phyloP scores from a whole-genome alignment of 169 alveolate genomes.

The Cryptosporidium meleagridis region DNA sequence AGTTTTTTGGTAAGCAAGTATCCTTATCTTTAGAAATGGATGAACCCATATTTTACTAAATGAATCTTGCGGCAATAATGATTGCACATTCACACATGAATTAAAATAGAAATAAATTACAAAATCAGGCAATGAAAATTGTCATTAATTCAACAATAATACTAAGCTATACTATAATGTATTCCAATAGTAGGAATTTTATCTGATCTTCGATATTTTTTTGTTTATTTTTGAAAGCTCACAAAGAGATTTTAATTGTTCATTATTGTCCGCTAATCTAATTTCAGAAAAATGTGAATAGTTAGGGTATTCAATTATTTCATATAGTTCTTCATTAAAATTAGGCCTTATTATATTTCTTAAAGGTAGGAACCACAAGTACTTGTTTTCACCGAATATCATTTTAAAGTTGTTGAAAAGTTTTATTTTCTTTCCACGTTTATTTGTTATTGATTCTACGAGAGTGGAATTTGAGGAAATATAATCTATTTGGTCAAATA shows the following conservation, averaged over 20 bases:
- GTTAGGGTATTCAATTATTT: neutral
- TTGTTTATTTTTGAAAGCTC: neutral
- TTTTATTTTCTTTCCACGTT: slow-evolving; percentile 49
- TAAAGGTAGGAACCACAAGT: slow-evolving; percentile 75
- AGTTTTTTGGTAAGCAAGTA: neutral
- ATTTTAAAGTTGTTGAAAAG: slow-evolving; percentile 22
- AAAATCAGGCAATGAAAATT: neutral
- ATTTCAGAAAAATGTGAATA: neutral
- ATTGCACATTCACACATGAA: neutral
- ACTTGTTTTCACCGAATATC: slow-evolving; percentile 73
- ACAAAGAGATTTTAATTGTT: neutral
- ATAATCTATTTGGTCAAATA: slow-evolving; percentile 69
- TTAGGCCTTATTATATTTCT: slow-evolving; percentile 30
- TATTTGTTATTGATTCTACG: slow-evolving; percentile 72
- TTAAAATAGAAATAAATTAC: neutral
- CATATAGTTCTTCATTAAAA: slow-evolving; percentile 74
- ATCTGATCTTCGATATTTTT: neutral
- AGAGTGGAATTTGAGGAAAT: slow-evolving; percentile 74
- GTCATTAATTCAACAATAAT: neutral
- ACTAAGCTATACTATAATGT: neutral
- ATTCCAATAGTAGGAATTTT: neutral
- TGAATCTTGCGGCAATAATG: neutral
- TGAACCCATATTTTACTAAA: slow-evolving; percentile 43
- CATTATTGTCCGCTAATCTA: neutral
- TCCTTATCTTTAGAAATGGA: slow-evolving; percentile 62